Percentiles rank a stretch among this genome's conserved stretches.
Evolutionary conservation across 345 rosid genomes (phyloP).

Genomic region (Citrus inodora): DNA sequence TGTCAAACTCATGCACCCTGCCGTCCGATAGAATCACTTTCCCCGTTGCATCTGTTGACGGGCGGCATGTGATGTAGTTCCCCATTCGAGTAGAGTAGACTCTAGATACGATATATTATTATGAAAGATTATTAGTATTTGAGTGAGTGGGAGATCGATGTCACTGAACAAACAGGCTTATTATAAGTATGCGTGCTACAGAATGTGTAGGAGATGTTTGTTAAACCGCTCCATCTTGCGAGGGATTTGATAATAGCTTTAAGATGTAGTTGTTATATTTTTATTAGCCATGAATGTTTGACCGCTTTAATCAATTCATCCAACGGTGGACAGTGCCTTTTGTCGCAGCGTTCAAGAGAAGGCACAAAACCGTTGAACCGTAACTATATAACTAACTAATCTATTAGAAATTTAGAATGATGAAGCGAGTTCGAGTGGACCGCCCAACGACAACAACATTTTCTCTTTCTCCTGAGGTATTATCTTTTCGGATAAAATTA

Average conservation of each 20-base stretch:
- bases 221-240: slow-evolving; percentile 69
- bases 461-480: background rate
- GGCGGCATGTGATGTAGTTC: slow-evolving; percentile 29
- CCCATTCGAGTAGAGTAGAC: slow-evolving; percentile 41
- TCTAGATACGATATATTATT: too few species aligned
- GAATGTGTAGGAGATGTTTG: slow-evolving; percentile 37
- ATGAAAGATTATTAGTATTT: background rate
- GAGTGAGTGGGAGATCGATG: background rate
- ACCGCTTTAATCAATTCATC: slow-evolving; percentile 11
- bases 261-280: slow-evolving; percentile 30
- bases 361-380: slow-evolving; percentile 56
- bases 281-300: background rate
- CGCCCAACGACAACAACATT: slow-evolving; percentile 13
- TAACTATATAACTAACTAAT: slow-evolving; percentile 24
- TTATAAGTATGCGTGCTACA: background rate
- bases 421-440: slow-evolving; percentile 14
- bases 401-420: background rate
- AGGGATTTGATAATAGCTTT: slow-evolving; percentile 24
- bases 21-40: slow-evolving; percentile 68
- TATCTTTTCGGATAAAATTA: background rate
- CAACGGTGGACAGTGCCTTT: slow-evolving; percentile 20
- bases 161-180: background rate
- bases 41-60: slow-evolving; percentile 24
- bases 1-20: slow-evolving; percentile 42
- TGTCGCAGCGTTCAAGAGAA: slow-evolving; percentile 8